Evolutionary conservation across 805 yeast species (phyloP).

Genomic region (Monosporozyma solicola): DNA sequence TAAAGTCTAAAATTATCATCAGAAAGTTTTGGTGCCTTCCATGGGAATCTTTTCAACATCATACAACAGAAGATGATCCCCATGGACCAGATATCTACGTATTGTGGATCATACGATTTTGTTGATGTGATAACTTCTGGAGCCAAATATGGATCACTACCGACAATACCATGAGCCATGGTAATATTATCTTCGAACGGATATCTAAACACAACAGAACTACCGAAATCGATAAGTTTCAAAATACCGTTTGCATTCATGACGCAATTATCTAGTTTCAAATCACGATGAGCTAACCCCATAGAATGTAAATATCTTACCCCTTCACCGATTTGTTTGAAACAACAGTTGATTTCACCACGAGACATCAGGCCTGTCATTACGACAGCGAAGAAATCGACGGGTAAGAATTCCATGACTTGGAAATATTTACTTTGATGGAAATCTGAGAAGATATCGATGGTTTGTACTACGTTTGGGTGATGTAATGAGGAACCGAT

Average conservation of each 20-base stretch:
- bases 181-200: constrained; percentile 56
- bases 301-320: constrained; percentile 64
- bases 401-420: constrained; percentile 80
- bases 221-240: constrained; percentile 75
- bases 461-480: constrained; percentile 70
- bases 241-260: constrained; percentile 64
- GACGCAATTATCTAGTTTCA: constrained; percentile 77
- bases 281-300: constrained; percentile 78
- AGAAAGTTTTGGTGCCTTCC: constrained; percentile 63
- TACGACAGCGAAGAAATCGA: constrained; percentile 77
- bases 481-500: constrained; percentile 77
- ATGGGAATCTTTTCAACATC: constrained; percentile 77
- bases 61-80: constrained; percentile 82
- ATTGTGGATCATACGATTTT: constrained; percentile 60
- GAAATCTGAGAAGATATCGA: constrained; percentile 51
- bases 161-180: constrained; percentile 68
- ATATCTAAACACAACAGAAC: constrained; percentile 73
- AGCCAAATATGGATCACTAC: constrained; percentile 80
- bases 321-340: constrained; percentile 66
- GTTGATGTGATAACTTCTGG: constrained; percentile 60
- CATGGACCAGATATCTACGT: constrained; percentile 76
- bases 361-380: constrained; percentile 80
- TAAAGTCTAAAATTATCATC: constrained; percentile 66
- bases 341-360: constrained; percentile 73
- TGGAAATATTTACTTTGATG: constrained; percentile 66